A percentile compares a stretch with the other conserved stretches of the same genome.
Evolutionary conservation across 208 protist genomes (phyloP).

Genomic region (Porcisia deanei): DNA sequence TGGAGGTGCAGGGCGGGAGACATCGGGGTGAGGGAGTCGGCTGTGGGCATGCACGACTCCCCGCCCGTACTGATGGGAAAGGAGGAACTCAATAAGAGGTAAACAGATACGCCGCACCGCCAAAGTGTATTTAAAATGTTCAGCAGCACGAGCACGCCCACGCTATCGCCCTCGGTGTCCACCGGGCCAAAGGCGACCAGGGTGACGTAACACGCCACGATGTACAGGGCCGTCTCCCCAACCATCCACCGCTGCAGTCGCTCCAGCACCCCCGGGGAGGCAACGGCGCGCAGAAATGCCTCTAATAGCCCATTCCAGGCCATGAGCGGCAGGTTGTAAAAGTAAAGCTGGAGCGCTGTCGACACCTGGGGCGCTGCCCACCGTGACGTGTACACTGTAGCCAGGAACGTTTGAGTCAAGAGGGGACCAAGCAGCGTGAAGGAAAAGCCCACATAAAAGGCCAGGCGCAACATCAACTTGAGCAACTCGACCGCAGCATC

Average conservation of each 20-base stretch:
- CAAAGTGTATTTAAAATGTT: constrained; percentile 50
- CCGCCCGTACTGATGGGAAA: not conserved
- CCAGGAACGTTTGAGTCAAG: constrained; percentile 57
- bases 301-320: constrained; percentile 88
- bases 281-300: constrained; percentile 74
- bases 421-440: constrained; percentile 75
- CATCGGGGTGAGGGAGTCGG: not conserved
- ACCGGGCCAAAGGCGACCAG: constrained; percentile 12
- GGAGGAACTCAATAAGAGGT: constrained; percentile 35
- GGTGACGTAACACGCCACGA: constrained; percentile 51
- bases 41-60: not conserved
- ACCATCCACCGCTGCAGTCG: constrained; percentile 59
- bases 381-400: constrained; percentile 69
- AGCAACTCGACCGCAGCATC: constrained; percentile 54
- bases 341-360: constrained; percentile 81
- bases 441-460: constrained; percentile 66
- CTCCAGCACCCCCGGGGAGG: constrained; percentile 37
- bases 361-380: constrained; percentile 71
- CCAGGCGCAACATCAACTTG: constrained; percentile 70
- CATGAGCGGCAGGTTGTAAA: constrained; percentile 69
- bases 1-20: not conserved
- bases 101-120: constrained; percentile 39
- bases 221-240: constrained; percentile 52
- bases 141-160: constrained; percentile 44
- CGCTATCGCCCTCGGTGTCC: constrained; percentile 20